Evolutionary conservation across 2,329 filamentous ascomycete genomes (phyloP).

Genomic region (Xylogone sp.): DNA sequence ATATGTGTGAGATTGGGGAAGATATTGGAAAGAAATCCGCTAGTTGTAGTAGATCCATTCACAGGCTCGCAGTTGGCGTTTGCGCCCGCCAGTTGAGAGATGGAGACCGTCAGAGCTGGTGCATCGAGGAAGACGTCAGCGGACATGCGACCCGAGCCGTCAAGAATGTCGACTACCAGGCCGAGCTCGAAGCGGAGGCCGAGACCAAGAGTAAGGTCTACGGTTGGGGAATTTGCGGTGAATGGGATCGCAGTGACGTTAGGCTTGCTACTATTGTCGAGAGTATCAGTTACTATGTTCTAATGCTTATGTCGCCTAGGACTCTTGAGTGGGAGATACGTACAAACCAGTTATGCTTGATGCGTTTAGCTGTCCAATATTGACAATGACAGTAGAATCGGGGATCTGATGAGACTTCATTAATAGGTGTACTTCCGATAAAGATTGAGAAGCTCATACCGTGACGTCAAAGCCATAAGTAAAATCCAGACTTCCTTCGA

Average conservation of each 20-base stretch:
- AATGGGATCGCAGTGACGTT: constrained; percentile 6
- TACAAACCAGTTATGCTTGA: constrained; percentile 5
- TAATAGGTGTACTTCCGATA: too few species aligned
- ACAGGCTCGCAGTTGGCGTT: constrained; percentile 6
- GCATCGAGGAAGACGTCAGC: constrained; percentile 9
- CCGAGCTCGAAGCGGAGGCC: constrained; percentile 5
- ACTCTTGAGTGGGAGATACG: background rate
- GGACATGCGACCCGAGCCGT: background rate
- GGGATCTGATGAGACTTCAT: constrained; percentile 3
- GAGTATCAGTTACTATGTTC: background rate
- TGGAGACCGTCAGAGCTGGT: constrained; percentile 2
- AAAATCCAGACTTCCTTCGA: constrained; percentile 3
- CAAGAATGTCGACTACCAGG: constrained; percentile 3
- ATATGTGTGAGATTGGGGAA: constrained; percentile 9
- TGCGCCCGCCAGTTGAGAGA: constrained; percentile 2
- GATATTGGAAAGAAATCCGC: constrained; percentile 1
- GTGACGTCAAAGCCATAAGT: constrained; percentile 8
- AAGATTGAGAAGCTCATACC: background rate
- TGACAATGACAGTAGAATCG: constrained; percentile 6
- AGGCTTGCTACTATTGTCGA: background rate
- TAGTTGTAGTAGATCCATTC: background rate
- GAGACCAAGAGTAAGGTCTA: constrained; percentile 4
- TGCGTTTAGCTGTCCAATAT: constrained; percentile 4
- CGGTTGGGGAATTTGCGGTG: constrained; percentile 5
- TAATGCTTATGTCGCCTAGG: background rate